A percentile compares a stretch with the other conserved stretches of the same genome.
Evolutionary conservation across 2,329 filamentous ascomycete species (phyloP).

Genomic region (Claviceps paspali): DNA sequence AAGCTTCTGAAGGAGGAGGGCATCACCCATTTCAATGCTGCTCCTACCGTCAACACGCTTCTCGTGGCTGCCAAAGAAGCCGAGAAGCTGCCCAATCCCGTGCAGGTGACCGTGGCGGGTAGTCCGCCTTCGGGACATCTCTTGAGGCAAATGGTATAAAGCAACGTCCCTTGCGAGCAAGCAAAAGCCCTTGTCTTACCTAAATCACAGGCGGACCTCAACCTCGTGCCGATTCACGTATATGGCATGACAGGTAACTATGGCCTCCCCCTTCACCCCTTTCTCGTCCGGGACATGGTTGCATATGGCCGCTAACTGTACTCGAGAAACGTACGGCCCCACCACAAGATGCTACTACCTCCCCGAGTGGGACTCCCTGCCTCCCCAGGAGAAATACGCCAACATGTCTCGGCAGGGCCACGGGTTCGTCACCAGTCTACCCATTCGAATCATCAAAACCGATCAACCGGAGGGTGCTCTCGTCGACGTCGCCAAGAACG

Average conservation of each 20-base stretch:
- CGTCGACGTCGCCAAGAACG: slow-evolving; percentile 31
- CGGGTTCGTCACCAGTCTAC: slow-evolving; percentile 71
- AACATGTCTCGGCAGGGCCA: slow-evolving; percentile 92
- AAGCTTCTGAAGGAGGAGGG: slow-evolving; percentile 67
- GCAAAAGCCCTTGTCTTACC: not conserved
- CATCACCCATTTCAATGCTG: slow-evolving; percentile 91
- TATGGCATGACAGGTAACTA: slow-evolving; percentile 54
- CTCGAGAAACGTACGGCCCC: slow-evolving; percentile 74
- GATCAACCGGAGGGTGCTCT: slow-evolving; percentile 48
- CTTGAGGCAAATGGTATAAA: slow-evolving; percentile 89
- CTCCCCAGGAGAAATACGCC: slow-evolving; percentile 61
- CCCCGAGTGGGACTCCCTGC: slow-evolving; percentile 66
- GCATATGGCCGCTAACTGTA: too few relatives aligned
- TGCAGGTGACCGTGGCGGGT: slow-evolving; percentile 83
- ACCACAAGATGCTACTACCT: slow-evolving; percentile 89
- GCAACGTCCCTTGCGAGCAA: too few relatives aligned
- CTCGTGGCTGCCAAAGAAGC: slow-evolving; percentile 72
- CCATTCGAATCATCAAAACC: slow-evolving; percentile 67
- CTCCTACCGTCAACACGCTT: slow-evolving; percentile 89
- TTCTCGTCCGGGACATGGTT: too few relatives aligned
- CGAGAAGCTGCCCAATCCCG: slow-evolving; percentile 48
- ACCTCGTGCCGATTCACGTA: slow-evolving; percentile 81
- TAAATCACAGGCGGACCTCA: slow-evolving; percentile 37
- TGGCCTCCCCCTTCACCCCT: too few relatives aligned
- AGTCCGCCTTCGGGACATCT: slow-evolving; percentile 79